These are phyloP conservation scores for Dioscorea alata DNA, from an alignment of 106 monocot genomes.

Conservation along the genomic window DNA sequence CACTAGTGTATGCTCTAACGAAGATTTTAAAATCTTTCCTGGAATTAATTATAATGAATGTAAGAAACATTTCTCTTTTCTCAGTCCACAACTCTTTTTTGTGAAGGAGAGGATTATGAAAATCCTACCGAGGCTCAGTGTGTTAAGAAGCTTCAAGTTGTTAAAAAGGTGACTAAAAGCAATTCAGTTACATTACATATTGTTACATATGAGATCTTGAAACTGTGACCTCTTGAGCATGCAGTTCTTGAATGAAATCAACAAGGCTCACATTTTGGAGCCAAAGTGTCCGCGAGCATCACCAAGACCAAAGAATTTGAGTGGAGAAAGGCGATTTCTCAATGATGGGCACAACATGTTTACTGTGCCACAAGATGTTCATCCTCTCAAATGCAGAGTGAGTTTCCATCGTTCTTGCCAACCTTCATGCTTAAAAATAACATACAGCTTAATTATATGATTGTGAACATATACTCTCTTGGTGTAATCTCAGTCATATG, in stretches of 20 bases:
- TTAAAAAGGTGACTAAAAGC: too few species aligned
- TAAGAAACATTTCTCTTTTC: too few species aligned
- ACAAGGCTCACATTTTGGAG: conserved; percentile 14
- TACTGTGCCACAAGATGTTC: neutral
- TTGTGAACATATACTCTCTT: neutral
- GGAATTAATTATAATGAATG: too few species aligned
- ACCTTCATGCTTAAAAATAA: too few species aligned
- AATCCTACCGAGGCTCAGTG: conserved; percentile 9
- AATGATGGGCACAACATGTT: too few species aligned
- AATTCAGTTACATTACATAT: too few species aligned
- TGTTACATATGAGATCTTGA: too few species aligned
- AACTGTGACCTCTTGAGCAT: too few species aligned
- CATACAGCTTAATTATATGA: too few species aligned
- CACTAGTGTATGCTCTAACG: neutral
- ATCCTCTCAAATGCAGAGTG: conserved; percentile 3
- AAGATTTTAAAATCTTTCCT: conserved; percentile 7
- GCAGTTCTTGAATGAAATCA: conserved; percentile 2
- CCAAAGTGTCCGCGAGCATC: conserved; percentile 9
- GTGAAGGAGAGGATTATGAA: conserved; percentile 12
- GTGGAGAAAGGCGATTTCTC: neutral
- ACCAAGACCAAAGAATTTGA: neutral
- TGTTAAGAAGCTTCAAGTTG: neutral
- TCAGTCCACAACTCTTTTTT: conserved; percentile 3
- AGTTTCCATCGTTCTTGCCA: neutral
- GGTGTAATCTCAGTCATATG: conserved; percentile 22